Base-by-base conservation (phyloP, 805 yeast species). In the Lachancea kluyveri region DNA sequence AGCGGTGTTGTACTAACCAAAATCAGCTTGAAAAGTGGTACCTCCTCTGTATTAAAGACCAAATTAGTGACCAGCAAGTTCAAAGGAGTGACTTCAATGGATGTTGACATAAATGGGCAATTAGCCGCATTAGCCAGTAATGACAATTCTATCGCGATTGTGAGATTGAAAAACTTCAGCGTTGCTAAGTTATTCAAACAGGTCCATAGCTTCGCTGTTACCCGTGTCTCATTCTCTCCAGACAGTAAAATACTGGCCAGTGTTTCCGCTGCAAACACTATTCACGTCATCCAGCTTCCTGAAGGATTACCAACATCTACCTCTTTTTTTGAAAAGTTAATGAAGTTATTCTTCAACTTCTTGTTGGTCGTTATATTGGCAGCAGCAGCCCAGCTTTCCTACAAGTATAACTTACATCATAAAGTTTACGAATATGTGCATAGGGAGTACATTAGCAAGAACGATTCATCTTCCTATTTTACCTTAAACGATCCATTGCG, bases 121-220 rank as follows among this genome's bases (percentile, higher is more conserved):
- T 36, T 64, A 10, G 53, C 58, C 23, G 68, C 72, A 16, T 40
- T 72, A 17, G 64, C 76, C 4, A 59, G 63, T 5, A 68, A 68
- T 40, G 92, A 83, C 44, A 70, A 75, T 41, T 73, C 92, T 2
- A 60, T 87, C 8, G 59, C 73, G 1, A 44, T 87, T n/a, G 54
- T 77, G 8, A 67, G 70, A 24, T 52, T 70, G 10, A 60, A 65
- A 2, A 73, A 68, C 39, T 69, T 87, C 37, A 65, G 68, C 25
- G 54, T 68, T 8, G 45, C 74, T 16, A 73, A 69, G 36, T 59
- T 65, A 5, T 61, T 75, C 34, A 68, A 69, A 25, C 72, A 79
- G 39, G 76, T 82, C 33, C 96, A 87, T 53, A 63, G 69, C 6
- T 83, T 83, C 54, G 86, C 94, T 16, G 77, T 86, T 31, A 86